These are phyloP conservation scores for Mucor sp. DNA, from an alignment of 371 early-diverging fungal species.

Conservation along the genomic window DNA sequence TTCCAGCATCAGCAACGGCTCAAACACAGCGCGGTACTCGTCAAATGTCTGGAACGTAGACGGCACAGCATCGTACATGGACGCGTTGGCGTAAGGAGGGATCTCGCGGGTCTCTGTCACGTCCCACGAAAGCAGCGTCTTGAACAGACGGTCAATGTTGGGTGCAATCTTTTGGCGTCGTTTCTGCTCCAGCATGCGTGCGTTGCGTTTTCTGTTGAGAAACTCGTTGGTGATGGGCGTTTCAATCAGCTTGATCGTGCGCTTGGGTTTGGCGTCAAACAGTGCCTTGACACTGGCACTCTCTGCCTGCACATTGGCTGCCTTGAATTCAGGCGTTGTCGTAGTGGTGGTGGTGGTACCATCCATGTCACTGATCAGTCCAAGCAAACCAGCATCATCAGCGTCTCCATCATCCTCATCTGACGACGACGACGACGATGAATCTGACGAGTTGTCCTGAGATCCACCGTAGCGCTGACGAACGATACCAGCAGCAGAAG, in stretches of 20 bases:
- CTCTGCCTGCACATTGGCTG: conserved; percentile 27
- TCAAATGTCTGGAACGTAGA: conserved; percentile 56
- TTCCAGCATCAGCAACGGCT: conserved; percentile 85
- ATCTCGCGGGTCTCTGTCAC: conserved; percentile 43
- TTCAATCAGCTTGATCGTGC: conserved; percentile 41
- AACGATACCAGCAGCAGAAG: conserved; percentile 37
- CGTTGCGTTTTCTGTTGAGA: conserved; percentile 21
- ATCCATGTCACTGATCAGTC: conserved; percentile 32
- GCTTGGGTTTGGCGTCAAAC: conserved; percentile 32
- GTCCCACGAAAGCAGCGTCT: conserved; percentile 60
- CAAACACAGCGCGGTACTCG: conserved; percentile 72
- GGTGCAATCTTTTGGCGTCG: conserved; percentile 52
- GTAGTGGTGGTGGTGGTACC: too few relatives aligned
- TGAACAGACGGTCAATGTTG: conserved; percentile 48
- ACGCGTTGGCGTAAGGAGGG: conserved; percentile 36
- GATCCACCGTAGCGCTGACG: conserved; percentile 17
- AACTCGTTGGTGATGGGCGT: conserved; percentile 18
- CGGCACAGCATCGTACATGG: conserved; percentile 51
- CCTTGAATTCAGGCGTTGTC: not conserved
- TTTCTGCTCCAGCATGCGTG: conserved; percentile 24
- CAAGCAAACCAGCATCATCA: conserved; percentile 21
- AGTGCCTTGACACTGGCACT: conserved; percentile 39
- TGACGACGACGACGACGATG: too few relatives aligned
- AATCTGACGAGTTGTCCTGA: conserved; percentile 26
- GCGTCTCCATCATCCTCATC: conserved; percentile 28